A percentile compares a stretch with the other conserved stretches of the same genome.
These are phyloP conservation scores for Paraurostyla sp. DNA, from an alignment of 73 alveolate species.

Conservation along the genomic window DNA sequence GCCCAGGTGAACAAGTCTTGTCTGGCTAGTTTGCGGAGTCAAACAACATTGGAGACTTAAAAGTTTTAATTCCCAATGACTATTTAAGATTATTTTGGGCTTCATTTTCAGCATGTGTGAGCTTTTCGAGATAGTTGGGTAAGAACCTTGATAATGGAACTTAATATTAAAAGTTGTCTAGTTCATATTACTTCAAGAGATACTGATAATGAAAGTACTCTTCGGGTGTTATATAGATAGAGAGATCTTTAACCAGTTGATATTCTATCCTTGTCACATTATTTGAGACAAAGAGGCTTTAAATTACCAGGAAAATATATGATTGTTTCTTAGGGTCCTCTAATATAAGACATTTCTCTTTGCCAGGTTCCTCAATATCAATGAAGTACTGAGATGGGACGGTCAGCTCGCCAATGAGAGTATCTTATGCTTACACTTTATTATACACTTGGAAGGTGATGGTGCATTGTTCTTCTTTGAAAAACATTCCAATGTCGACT, in stretches of 20 bases:
- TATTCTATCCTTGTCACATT: conserved; percentile 31
- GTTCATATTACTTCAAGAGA: neutral
- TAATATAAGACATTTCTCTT: conserved; percentile 33
- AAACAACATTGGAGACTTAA: neutral
- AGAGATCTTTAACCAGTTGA: neutral
- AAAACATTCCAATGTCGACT: conserved; percentile 1
- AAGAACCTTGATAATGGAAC: neutral
- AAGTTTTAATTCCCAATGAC: neutral
- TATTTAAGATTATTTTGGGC: neutral
- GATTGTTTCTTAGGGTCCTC: neutral
- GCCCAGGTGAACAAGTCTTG: conserved; percentile 19
- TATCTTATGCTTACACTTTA: neutral
- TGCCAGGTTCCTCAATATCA: conserved; percentile 51
- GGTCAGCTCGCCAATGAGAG: conserved; percentile 14
- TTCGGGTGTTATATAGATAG: conserved; percentile 25
- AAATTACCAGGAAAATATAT: neutral
- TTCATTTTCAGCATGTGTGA: too few species aligned
- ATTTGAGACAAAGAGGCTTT: conserved; percentile 14
- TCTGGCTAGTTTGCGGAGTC: conserved; percentile 15
- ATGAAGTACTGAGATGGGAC: conserved; percentile 23
- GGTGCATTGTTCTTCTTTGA: neutral
- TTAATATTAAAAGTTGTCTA: neutral
- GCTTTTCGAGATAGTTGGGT: conserved; percentile 11
- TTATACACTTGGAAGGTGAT: conserved; percentile 31
- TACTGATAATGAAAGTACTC: conserved; percentile 8